These are phyloP conservation scores for Adansonia gregorii DNA, from an alignment of 441 rosid species.

Conservation along the genomic window DNA sequence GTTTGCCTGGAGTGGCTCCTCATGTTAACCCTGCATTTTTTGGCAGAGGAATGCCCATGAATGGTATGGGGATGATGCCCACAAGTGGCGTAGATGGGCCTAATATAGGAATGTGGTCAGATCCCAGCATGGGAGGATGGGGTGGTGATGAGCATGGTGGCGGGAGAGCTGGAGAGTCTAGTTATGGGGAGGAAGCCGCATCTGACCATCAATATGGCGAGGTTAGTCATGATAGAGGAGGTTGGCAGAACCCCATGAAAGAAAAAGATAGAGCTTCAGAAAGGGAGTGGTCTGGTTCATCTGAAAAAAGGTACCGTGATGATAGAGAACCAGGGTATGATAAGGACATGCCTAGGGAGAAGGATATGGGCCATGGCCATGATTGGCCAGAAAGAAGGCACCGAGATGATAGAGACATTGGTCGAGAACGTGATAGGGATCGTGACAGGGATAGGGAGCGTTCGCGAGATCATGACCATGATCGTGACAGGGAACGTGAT, in stretches of 20 bases:
- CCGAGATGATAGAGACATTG: conserved; percentile 64
- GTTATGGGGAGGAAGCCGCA: conserved; percentile 86
- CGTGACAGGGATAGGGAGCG: conserved; percentile 68
- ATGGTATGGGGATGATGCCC: conserved; percentile 89
- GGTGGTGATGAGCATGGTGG: conserved; percentile 71
- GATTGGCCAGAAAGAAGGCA: conserved; percentile 70
- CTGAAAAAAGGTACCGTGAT: conserved; percentile 68
- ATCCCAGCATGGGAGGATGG: conserved; percentile 33
- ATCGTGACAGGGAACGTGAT: conserved; percentile 61
- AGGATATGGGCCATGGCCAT: conserved; percentile 57
- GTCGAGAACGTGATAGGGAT: conserved; percentile 67
- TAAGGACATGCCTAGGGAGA: conserved; percentile 63
- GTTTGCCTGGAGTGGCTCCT: conserved; percentile 82
- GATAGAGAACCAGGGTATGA: conserved; percentile 62
- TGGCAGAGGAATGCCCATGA: conserved; percentile 76
- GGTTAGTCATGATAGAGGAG: conserved; percentile 67
- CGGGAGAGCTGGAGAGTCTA: conserved; percentile 80
- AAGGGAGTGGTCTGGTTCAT: conserved; percentile 74
- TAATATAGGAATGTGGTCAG: no score
- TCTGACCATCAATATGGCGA: conserved; percentile 86
- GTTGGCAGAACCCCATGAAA: conserved; percentile 54
- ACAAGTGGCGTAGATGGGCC: conserved; percentile 44
- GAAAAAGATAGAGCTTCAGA: conserved; percentile 71
- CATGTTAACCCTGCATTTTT: conserved; percentile 92
- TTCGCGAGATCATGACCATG: conserved; percentile 60